phyloP scores from a whole-genome alignment of 2,329 filamentous ascomycete genomes.

The Paecilomyces formosus region DNA sequence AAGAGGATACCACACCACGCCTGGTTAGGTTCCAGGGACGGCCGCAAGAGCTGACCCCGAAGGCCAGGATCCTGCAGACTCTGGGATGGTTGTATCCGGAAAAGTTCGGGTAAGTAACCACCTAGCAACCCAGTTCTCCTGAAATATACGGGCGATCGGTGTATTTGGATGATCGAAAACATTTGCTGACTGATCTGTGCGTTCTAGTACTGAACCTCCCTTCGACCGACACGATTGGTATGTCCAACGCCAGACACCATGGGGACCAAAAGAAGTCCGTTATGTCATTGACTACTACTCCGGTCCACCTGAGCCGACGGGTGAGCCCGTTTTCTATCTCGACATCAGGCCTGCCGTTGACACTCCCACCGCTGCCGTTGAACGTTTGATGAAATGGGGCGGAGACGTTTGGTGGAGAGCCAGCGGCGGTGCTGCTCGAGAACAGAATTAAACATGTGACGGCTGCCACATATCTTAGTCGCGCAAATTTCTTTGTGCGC shows the following conservation, averaged over 20 bases:
- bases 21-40: slow-evolving; percentile 83
- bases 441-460: not conserved
- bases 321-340: slow-evolving; percentile 90
- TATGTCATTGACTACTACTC: slow-evolving; percentile 98
- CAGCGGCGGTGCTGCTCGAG: slow-evolving; percentile 58
- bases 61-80: slow-evolving; percentile 75
- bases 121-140: not conserved
- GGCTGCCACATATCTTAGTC: not conserved
- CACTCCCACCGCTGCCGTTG: slow-evolving; percentile 69
- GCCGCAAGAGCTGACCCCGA: slow-evolving; percentile 83
- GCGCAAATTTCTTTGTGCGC: not conserved
- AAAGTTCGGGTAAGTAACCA: slow-evolving; percentile 60
- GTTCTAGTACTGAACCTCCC: slow-evolving; percentile 63
- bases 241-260: slow-evolving; percentile 61
- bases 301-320: slow-evolving; percentile 69
- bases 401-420: slow-evolving; percentile 92
- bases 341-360: slow-evolving; percentile 86
- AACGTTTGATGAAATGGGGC: slow-evolving; percentile 80
- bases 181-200: slow-evolving; percentile 5
- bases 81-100: slow-evolving; percentile 72
- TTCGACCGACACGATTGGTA: slow-evolving; percentile 99
- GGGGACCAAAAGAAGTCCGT: slow-evolving; percentile 69
- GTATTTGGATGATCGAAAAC: not conserved
- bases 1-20: slow-evolving; percentile 51
- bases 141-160: slow-evolving; percentile 5